Conservation (phyloP, 2,329 filamentous ascomycete genomes). For the Talaromyces sp. region DNA sequence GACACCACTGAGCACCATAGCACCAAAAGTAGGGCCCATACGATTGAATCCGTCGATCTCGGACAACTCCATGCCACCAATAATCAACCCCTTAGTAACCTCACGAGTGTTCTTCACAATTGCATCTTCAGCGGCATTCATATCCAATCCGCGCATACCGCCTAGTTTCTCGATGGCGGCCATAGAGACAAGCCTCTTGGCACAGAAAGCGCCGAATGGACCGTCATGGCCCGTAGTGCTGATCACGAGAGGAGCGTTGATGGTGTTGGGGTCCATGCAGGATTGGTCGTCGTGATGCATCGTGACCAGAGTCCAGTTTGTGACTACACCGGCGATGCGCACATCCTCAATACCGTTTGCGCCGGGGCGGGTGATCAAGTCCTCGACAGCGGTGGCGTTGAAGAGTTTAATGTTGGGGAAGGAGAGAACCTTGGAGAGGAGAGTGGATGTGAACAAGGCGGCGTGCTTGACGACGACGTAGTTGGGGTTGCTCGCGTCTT, state of each 20-base stretch:
- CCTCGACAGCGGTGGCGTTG: constrained; percentile 90
- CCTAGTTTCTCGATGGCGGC: constrained; percentile 76
- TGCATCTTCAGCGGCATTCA: constrained; percentile 86
- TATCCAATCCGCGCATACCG: constrained; percentile 90
- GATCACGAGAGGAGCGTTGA: constrained; percentile 86
- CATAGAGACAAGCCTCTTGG: constrained; percentile 90
- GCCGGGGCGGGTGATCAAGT: constrained; percentile 76
- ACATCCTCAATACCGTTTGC: constrained; percentile 52
- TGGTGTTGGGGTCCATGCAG: constrained; percentile 97
- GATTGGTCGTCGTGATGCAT: constrained; percentile 86
- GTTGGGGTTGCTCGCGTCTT: constrained; percentile 80
- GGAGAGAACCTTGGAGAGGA: constrained; percentile 75
- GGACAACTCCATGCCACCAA: constrained; percentile 91
- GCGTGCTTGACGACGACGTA: constrained; percentile 94
- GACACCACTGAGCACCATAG: constrained; percentile 82
- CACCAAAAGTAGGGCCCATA: constrained; percentile 86
- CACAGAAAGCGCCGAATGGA: constrained; percentile 85
- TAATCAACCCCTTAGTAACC: constrained; percentile 80
- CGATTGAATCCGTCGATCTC: constrained; percentile 89
- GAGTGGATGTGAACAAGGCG: constrained; percentile 83
- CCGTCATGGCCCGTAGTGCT: constrained; percentile 89
- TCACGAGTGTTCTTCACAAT: constrained; percentile 91
- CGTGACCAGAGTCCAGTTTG: constrained; percentile 90
- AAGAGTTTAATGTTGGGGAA: constrained; percentile 95
- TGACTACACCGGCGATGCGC: constrained; percentile 83